Evolutionary conservation across 2,329 filamentous ascomycete species (phyloP).

Genomic region (Ustilaginoidea virens): DNA sequence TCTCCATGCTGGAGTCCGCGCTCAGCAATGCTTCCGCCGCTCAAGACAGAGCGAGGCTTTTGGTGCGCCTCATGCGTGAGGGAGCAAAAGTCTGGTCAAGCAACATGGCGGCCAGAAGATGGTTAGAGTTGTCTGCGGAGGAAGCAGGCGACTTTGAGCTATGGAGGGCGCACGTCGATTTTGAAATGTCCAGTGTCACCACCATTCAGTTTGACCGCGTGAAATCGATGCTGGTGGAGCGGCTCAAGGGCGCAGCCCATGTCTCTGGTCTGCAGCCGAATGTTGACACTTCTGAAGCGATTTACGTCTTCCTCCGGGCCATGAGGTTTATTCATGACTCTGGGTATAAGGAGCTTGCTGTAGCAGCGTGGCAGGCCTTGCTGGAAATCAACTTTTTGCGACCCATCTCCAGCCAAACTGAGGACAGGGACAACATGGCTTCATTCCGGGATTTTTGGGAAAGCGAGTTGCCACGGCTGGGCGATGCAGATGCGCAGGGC

Average conservation of each 20-base stretch:
- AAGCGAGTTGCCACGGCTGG: slow-evolving; percentile 62
- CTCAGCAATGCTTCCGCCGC: slow-evolving; percentile 36
- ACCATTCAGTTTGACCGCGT: slow-evolving; percentile 54
- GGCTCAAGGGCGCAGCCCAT: slow-evolving; percentile 17
- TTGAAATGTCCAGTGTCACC: slow-evolving; percentile 51
- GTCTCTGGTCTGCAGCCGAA: slow-evolving; percentile 2
- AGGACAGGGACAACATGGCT: slow-evolving; percentile 12
- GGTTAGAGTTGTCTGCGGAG: slow-evolving; percentile 34
- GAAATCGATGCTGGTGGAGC: slow-evolving; percentile 41
- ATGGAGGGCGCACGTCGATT: slow-evolving; percentile 62
- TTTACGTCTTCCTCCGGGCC: slow-evolving; percentile 62
- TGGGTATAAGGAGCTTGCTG: slow-evolving; percentile 62
- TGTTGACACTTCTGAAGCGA: slow-evolving; percentile 14
- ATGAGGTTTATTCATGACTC: slow-evolving; percentile 60
- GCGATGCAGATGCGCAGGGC: slow-evolving; percentile 54
- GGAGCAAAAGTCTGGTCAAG: slow-evolving; percentile 59
- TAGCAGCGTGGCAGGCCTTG: slow-evolving; percentile 70
- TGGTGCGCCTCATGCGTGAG: slow-evolving; percentile 58
- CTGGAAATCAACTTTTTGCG: slow-evolving; percentile 56
- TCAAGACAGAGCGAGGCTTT: slow-evolving; percentile 39
- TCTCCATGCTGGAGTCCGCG: slow-evolving; percentile 68
- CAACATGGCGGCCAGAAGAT: slow-evolving; percentile 44
- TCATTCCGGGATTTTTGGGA: slow-evolving; percentile 72
- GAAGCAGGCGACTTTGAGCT: slow-evolving; percentile 31
- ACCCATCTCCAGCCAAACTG: slow-evolving; percentile 10